Evolutionary conservation across 2,329 filamentous ascomycete genomes (phyloP), one percentile per base, ranked within the genome.

Genomic region (Ilyonectria sp.): DNA sequence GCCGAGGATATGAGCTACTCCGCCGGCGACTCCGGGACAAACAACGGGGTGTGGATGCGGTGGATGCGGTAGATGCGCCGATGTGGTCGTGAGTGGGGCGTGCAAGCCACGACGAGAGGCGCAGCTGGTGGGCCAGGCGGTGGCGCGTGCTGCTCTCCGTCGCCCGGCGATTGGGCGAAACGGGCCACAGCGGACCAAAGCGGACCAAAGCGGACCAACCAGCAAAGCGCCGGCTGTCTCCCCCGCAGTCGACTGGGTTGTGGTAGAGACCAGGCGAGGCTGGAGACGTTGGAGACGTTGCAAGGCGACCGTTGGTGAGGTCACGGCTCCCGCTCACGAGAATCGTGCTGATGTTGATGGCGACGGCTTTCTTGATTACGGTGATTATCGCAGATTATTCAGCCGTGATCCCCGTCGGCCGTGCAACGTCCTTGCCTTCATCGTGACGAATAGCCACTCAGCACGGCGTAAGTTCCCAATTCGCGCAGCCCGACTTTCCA

Each of bases 91-190:
- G 15, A 58, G 54, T 43, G 62, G 54, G 66, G 65, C 50, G 63
- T 54, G 64, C 73, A 71, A 77, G 76, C 75, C 76, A 77, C 76
- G 69, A 69, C 67, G 60, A 73, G 75, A 77, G 77, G 77, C 77
- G 77, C 77, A 78, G 77, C 68, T 26, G 26, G 62, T 72, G 74
- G 69, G 68, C 33, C 69, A 67, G 71, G 65, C 50, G 68, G 73
- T 75, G 73, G 71, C 71, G 68, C 71, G 63, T 63, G 59, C 37
- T 65, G 59, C 61, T 62, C 63, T 66, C 66, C 31, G 31, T 55
- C 40, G 62, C 40, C 69, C 63, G 65, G 62, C 56, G 21, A 74
- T 73, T 74, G 72, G 72, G 53, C 60, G 57, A 60, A 49, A 64
- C 49, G 29, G 50, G 37, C 53, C 40, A n/a, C 40, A 43, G 17